Evolutionary conservation across 768 basidiomycete genomes (phyloP), one percentile per base, ranked within the genome.

Genomic region (Boletus pseudopeckii): DNA sequence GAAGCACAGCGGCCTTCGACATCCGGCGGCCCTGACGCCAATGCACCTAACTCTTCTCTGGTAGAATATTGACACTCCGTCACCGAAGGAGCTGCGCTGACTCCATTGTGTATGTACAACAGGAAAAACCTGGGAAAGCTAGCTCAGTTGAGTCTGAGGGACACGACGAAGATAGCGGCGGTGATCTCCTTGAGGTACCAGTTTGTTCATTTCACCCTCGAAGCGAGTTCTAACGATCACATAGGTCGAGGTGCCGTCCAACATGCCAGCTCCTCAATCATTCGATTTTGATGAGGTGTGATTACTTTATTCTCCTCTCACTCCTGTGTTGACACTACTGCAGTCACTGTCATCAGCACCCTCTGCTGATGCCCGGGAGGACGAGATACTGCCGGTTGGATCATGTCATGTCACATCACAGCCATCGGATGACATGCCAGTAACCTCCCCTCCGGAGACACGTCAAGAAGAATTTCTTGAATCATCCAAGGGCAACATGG

Each of bases 11-110:
- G 17, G n/a, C n/a, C 9, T n/a, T 10, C 37, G n/a, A 18, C n/a
- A n/a, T 38, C 37, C 8, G 37, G 9, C 4, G 37, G 10, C 10
- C 3, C 9, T 1, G 22, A 42, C 9, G 8, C 2, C 22, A 15
- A 42, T 5, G 1, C 1, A 5, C 20, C 5, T 2, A 6, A n/a
- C 9, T 10, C 18, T 0, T 5, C 18, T 7, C 0, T 2, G 7
- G 42, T 44, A n/a, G 5, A 9, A n/a, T 10, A 6, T 2, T 13
- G 5, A 7, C 17, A 4, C n/a, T n/a, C 1, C 1, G 1, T 28
- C 10, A 44, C 26, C 7, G 0, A 18, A 42, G 13, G 3, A 13
- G 43, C 5, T 18, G n/a, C 7, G 10, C 43, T 44, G 11, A 44
- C 3, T n/a, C n/a, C 7, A 22, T 22, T 8, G 13, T 8, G 4